phyloP scores from a whole-genome alignment of 2,329 filamentous ascomycete genomes.

The Calcarisporium arbuscula region DNA sequence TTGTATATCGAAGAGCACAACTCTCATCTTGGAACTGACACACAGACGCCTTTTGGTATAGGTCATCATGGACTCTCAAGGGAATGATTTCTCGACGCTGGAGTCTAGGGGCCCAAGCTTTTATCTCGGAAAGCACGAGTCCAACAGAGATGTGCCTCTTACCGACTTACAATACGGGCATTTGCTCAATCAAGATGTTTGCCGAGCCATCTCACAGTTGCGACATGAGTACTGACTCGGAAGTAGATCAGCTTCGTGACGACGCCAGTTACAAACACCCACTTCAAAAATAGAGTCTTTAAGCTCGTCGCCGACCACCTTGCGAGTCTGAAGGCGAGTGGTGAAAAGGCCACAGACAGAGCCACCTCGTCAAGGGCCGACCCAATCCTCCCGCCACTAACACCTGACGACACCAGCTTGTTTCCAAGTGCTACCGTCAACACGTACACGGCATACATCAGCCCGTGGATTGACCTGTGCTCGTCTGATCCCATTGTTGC shows the following conservation, averaged over 20 bases:
- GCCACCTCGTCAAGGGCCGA: constrained; percentile 42
- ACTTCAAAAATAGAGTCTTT: constrained; percentile 65
- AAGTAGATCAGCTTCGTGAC: constrained; percentile 72
- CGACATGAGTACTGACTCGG: constrained; percentile 3
- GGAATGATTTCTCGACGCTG: constrained; percentile 13
- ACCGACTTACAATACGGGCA: constrained; percentile 59
- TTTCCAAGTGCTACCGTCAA: constrained; percentile 62
- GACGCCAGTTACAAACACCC: constrained; percentile 66
- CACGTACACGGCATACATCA: constrained; percentile 72
- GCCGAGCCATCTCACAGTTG: constrained; percentile 16
- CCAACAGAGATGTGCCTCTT: constrained; percentile 52
- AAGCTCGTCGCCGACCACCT: constrained; percentile 53
- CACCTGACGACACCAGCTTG: constrained; percentile 71
- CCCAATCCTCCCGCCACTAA: constrained; percentile 61
- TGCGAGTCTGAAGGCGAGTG: constrained; percentile 34
- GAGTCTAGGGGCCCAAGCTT: constrained; percentile 43
- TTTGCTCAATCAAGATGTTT: constrained; percentile 63
- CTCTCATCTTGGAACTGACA: no score
- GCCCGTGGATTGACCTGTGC: constrained; percentile 86
- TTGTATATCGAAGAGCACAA: no score
- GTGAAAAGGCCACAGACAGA: constrained; percentile 30
- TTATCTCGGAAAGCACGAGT: constrained; percentile 71
- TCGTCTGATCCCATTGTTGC: constrained; percentile 77
- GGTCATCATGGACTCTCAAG: constrained; percentile 20
- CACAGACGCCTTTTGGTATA: no score